These are phyloP conservation scores for Zarea fungicola DNA, from an alignment of 2,329 filamentous ascomycete species.

Conservation along the genomic window DNA sequence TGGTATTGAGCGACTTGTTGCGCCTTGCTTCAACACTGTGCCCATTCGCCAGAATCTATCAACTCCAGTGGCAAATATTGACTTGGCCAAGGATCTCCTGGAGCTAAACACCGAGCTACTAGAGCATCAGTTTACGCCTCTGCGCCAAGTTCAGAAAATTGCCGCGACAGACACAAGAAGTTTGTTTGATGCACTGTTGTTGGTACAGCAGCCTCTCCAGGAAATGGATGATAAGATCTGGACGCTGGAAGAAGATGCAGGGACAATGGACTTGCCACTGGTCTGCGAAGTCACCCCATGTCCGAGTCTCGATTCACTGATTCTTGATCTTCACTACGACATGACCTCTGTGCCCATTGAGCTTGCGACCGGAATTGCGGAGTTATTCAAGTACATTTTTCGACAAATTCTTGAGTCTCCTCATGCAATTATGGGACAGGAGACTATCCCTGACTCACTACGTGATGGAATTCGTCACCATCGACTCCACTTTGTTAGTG, in stretches of 20 bases:
- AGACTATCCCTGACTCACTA: constrained; percentile 20
- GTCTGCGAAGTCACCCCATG: constrained; percentile 69
- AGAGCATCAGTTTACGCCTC: constrained; percentile 66
- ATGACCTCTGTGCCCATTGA: constrained; percentile 32
- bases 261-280: constrained; percentile 68
- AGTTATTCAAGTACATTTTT: constrained; percentile 27
- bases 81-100: constrained; percentile 58
- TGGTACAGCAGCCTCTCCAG: constrained; percentile 64
- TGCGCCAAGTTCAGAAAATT: constrained; percentile 63
- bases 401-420: constrained; percentile 23
- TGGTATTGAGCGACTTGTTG: constrained; percentile 67
- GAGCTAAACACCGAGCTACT: constrained; percentile 56
- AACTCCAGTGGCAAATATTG: constrained; percentile 42
- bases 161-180: constrained; percentile 34
- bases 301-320: constrained; percentile 44
- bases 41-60: constrained; percentile 59
- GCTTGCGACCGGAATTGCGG: constrained; percentile 24
- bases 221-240: constrained; percentile 52
- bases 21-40: constrained; percentile 88
- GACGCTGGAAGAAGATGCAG: constrained; percentile 51
- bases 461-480: constrained; percentile 15
- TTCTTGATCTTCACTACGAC: constrained; percentile 59
- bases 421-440: constrained; percentile 18
- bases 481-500: constrained; percentile 19
- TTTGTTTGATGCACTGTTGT: constrained; percentile 75